Evolutionary conservation across 306 rosid genomes (phyloP), one percentile per base, ranked within the genome.

Genomic region (Astragalus glycyphyllos): DNA sequence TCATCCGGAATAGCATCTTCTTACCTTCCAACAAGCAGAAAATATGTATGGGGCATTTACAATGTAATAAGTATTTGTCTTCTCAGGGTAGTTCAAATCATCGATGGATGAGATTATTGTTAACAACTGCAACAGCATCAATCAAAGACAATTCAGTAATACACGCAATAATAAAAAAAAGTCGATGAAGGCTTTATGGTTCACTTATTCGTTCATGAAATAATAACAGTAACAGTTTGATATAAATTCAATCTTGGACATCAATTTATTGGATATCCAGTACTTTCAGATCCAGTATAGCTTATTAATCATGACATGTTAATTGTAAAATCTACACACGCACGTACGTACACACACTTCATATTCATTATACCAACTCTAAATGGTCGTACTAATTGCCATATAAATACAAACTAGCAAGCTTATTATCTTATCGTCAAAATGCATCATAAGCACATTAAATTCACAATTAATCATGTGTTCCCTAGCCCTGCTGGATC

Each of bases 71-170:
- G 99, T 72, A 77, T 86, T 87, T 58, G 99, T 80, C 82, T 79
- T 94, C 89, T 94, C 99, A 6, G 97, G 99, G 84, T 94, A 94
- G 85, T 94, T 94, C 82, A 90, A 75, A 82, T 94, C 99, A 82
- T 94, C 99, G 50, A 94, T 85, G 75, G 89, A 90, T 55, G 97
- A 78, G 76, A 94, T 87, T 64, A 87, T 84, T 29, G 96, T 84
- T 73, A 94, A 45, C 75, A 94, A 77, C 98, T 90, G 92, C 82
- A 81, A 26, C 31, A 73, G 60, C 77, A 74, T 37, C 65, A 66
- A 74, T 37, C 65, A 66, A 75, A 85, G 69, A 65, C 11, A 63
- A 49, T 34, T 53, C 35, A 37, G 32, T n/a, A 20, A 81, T 7
- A 5, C 26, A 12, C 47, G 46, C 51, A 60, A 71, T 47, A 51